Percentiles rank a stretch among this genome's conserved stretches.
Evolutionary conservation across 2,329 filamentous ascomycete species (phyloP).

Genomic region (Plenodomus biglobosus): DNA sequence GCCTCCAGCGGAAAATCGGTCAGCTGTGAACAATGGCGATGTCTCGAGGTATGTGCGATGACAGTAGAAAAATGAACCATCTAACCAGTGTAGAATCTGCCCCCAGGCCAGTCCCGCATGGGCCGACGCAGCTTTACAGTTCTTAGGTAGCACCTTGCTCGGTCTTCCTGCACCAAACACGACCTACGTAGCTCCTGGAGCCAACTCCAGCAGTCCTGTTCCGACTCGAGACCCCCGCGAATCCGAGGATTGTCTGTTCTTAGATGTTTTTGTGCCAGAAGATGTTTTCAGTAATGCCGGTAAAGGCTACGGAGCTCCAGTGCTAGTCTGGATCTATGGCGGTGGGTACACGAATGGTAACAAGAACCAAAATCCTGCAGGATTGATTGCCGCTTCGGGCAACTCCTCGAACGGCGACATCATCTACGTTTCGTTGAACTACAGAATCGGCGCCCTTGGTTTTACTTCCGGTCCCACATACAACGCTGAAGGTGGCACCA

Average conservation of each 20-base stretch:
- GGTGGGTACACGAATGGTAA: constrained; percentile 49
- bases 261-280: constrained; percentile 52
- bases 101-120: constrained; percentile 49
- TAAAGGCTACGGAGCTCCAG: constrained; percentile 44
- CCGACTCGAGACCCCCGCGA: constrained; percentile 29
- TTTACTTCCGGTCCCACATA: constrained; percentile 39
- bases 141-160: constrained; percentile 35
- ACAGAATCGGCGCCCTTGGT: constrained; percentile 49
- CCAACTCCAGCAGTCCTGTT: constrained; percentile 29
- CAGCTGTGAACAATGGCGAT: constrained; percentile 50
- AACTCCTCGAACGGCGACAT: constrained; percentile 45
- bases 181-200: constrained; percentile 28
- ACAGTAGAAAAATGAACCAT: not conserved
- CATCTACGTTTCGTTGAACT: constrained; percentile 51
- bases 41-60: constrained; percentile 32
- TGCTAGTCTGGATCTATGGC: constrained; percentile 56
- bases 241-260: constrained; percentile 53
- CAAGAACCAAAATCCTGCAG: constrained; percentile 48
- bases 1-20: constrained; percentile 47
- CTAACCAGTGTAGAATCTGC: constrained; percentile 29
- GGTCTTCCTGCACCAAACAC: constrained; percentile 32
- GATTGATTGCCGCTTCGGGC: constrained; percentile 48
- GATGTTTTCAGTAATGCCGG: constrained; percentile 38
- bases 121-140: constrained; percentile 39
- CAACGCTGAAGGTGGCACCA: constrained; percentile 37